Percentiles rank a stretch among this genome's conserved stretches.
Conservation (phyloP, 192 early-diverging fungal species). For the Allomyces arbusculus region DNA sequence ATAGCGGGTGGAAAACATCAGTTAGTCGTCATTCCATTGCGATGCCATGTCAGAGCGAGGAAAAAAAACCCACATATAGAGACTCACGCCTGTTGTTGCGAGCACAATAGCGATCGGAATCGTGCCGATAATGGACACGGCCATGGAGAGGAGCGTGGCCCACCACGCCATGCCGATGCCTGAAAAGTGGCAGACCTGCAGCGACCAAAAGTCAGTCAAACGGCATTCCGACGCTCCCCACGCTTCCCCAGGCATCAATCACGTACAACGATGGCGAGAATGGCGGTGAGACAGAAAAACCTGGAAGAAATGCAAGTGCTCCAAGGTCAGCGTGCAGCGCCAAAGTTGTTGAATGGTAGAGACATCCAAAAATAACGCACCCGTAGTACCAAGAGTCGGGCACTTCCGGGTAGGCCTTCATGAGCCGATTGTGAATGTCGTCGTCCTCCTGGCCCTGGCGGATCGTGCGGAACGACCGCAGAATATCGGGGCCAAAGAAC, state of each 20-base stretch:
- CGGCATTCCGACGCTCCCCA: too few species aligned
- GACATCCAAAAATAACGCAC: background rate
- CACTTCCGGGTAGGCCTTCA: constrained; percentile 50
- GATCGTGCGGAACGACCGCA: constrained; percentile 16
- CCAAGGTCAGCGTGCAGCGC: constrained; percentile 23
- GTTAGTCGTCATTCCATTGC: too few species aligned
- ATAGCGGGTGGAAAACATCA: too few species aligned
- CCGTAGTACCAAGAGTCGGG: constrained; percentile 36
- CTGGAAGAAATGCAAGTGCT: background rate
- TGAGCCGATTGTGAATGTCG: constrained; percentile 49
- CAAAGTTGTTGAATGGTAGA: too few species aligned
- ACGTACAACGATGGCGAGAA: too few species aligned
- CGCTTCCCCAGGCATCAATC: too few species aligned
- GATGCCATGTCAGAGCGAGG: too few species aligned
- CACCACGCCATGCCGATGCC: constrained; percentile 56
- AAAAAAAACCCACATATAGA: constrained; percentile 1
- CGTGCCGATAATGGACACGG: constrained; percentile 39
- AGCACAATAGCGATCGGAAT: constrained; percentile 66
- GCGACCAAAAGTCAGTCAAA: too few species aligned
- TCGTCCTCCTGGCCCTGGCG: constrained; percentile 15
- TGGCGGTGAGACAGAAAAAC: too few species aligned
- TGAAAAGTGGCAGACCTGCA: constrained; percentile 16
- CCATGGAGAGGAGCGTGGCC: constrained; percentile 41
- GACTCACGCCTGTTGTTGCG: constrained; percentile 30
- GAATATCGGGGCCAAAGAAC: constrained; percentile 35